Evolutionary conservation across 768 basidiomycete species (phyloP).

Genomic region (Boletus rubescentipes): DNA sequence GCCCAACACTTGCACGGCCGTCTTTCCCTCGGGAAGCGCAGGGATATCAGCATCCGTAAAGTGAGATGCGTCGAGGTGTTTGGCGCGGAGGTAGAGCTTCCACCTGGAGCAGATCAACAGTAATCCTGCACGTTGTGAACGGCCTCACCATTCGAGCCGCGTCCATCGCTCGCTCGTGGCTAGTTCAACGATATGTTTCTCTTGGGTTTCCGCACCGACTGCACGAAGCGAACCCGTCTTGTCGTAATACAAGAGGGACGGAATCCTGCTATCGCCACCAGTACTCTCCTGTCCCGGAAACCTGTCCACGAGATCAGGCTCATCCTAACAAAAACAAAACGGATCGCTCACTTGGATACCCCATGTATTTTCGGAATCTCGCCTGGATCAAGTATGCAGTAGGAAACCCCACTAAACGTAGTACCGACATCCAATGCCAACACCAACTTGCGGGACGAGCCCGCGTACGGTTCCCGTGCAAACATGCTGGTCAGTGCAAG

Average conservation of each 20-base stretch:
- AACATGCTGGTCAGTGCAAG: constrained; percentile 20
- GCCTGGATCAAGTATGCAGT: constrained; percentile 40
- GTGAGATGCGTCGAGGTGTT: constrained; percentile 24
- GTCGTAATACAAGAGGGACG: constrained; percentile 45
- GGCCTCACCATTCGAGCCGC: constrained; percentile 41
- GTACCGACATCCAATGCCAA: constrained; percentile 34
- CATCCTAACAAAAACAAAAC: not conserved
- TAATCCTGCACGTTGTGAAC: too few species aligned
- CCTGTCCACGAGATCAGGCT: constrained; percentile 4
- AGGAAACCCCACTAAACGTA: constrained; percentile 38
- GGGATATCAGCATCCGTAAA: constrained; percentile 20
- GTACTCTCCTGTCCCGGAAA: constrained; percentile 38
- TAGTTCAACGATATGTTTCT: constrained; percentile 31
- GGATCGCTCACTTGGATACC: constrained; percentile 21
- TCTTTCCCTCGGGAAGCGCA: constrained; percentile 11
- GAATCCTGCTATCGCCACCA: constrained; percentile 41
- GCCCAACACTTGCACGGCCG: constrained; percentile 24
- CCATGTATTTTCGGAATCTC: constrained; percentile 22
- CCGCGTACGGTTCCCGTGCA: constrained; percentile 33
- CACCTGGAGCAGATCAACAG: constrained; percentile 20
- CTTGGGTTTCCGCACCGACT: constrained; percentile 41
- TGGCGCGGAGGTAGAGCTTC: constrained; percentile 37
- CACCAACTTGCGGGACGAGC: constrained; percentile 33
- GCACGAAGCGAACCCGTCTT: constrained; percentile 36
- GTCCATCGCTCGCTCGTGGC: constrained; percentile 40